A percentile compares a stretch with the other conserved stretches of the same genome.
Conservation (phyloP, 2,329 filamentous ascomycete genomes). For the Ophiostoma perfectum region DNA sequence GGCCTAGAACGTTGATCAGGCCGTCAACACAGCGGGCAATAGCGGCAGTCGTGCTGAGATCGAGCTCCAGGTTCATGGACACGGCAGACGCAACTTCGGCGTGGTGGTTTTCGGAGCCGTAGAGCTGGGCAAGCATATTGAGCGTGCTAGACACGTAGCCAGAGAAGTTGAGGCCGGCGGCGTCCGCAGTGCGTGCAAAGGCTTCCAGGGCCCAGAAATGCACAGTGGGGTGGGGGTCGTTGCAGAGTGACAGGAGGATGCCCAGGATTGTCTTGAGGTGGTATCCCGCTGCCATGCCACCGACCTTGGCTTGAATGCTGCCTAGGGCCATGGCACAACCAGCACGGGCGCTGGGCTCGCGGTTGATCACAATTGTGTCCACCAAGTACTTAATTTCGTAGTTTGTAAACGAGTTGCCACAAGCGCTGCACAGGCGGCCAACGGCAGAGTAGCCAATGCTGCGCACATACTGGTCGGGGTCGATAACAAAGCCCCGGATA, state of each 20-base stretch:
- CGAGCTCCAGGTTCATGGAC: slow-evolving; percentile 85
- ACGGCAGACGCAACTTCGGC: slow-evolving; percentile 71
- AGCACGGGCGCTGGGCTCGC: slow-evolving; percentile 86
- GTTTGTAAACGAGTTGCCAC: slow-evolving; percentile 84
- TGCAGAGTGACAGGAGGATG: slow-evolving; percentile 95
- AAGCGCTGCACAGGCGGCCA: slow-evolving; percentile 74
- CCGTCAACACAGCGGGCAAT: slow-evolving; percentile 87
- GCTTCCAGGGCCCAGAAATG: slow-evolving; percentile 96
- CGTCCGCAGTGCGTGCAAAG: slow-evolving; percentile 78
- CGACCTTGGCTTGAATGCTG: slow-evolving; percentile 89
- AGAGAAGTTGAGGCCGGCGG: slow-evolving; percentile 86
- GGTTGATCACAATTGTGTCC: slow-evolving; percentile 88
- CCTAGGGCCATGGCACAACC: slow-evolving; percentile 92
- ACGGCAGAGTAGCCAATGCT: slow-evolving; percentile 79
- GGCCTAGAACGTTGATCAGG: slow-evolving; percentile 92
- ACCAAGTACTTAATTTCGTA: slow-evolving; percentile 80
- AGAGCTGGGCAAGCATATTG: slow-evolving; percentile 90
- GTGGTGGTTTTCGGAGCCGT: slow-evolving; percentile 87
- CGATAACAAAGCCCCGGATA: slow-evolving; percentile 65
- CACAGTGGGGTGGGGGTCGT: slow-evolving; percentile 88
- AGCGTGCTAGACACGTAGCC: slow-evolving; percentile 84
- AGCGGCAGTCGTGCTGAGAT: slow-evolving; percentile 73
- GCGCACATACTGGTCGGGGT: slow-evolving; percentile 80
- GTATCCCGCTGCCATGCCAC: slow-evolving; percentile 93
- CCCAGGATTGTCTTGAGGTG: slow-evolving; percentile 97